Evolutionary conservation across 257 asterid genomes (phyloP).

Genomic region (Buddleja alternifolia): DNA sequence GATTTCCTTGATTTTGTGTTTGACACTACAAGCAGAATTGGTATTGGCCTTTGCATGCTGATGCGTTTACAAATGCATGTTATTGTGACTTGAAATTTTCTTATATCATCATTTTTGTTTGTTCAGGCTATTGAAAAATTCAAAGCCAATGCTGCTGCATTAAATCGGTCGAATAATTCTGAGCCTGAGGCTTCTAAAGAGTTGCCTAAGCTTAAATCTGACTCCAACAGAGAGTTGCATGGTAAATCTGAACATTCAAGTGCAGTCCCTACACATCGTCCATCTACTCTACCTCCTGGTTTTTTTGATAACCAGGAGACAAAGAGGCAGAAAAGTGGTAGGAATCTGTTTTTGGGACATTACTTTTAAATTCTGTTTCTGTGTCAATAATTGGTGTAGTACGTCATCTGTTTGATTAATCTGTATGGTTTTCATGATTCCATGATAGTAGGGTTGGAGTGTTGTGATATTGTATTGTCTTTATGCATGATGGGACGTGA

Average conservation of each 20-base stretch:
- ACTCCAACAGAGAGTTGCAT: slow-evolving; percentile 36
- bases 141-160: slow-evolving; percentile 80
- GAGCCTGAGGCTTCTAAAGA: slow-evolving; percentile 51
- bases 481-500: not conserved
- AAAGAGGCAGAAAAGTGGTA: slow-evolving; percentile 80
- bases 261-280: slow-evolving; percentile 41
- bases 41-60: not conserved
- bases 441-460: not conserved
- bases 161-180: slow-evolving; percentile 41
- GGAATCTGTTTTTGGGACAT: slow-evolving; percentile 24
- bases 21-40: slow-evolving; percentile 9
- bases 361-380: slow-evolving; percentile 2
- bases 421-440: not conserved
- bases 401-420: slow-evolving; percentile 4
- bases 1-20: not conserved
- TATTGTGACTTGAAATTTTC: slow-evolving; percentile 16
- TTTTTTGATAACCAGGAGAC: slow-evolving; percentile 69
- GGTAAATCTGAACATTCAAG: slow-evolving; percentile 51
- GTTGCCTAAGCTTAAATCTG: slow-evolving; percentile 50
- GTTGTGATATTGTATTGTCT: slow-evolving; percentile 2
- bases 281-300: slow-evolving; percentile 74
- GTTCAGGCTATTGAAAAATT: slow-evolving; percentile 69
- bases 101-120: slow-evolving; percentile 25
- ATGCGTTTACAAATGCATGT: slow-evolving; percentile 15
- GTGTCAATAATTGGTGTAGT: slow-evolving; percentile 15